Base-by-base conservation (phyloP, 345 rosid genomes). In the Adansonia digitata region DNA sequence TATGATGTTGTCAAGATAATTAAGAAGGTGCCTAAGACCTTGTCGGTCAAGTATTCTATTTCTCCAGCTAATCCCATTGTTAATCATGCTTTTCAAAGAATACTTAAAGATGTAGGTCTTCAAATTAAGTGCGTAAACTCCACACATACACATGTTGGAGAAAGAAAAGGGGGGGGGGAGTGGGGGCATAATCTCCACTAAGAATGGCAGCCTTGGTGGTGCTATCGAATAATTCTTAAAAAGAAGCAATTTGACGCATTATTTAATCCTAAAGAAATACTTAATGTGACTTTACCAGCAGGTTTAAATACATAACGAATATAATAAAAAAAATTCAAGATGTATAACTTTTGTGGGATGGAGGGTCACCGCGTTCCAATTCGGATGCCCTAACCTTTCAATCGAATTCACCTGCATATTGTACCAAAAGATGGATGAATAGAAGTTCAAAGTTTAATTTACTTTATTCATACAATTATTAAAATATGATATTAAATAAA, bases 11-110 rank as follows among this genome's bases (percentile, higher is more conserved):
- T 29, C 57, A 79, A 69, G 75, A 52, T 69, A 40, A 12, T 60
- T 5, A 24, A 17, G 78, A 34, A 77, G 73, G 57, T 37, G 77
- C 6, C 15, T 17, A 31, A 22, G 67, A 26, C 46, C 56, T 60
- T 49, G 48, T 24, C 29, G 49, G 77, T 48, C 39, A 69, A 68
- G 77, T 80, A 62, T 76, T 72, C 79, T 40, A n/a, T n/a, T n/a
- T n/a, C n/a, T 57, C 69, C 53, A 40, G 17, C 14, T 72, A 18
- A 31, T 27, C 42, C 55, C 55, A 31, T 26, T 22, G 53, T 52
- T 43, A 72, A 73, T 63, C n/a, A 62, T 75, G 26, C 45, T 4
- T 37, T 53, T 2, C 22, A 20, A 15, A 52, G 17, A 52, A 72
- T 7, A 29, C 14, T 20, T 61, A 55, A 57, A 52, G 12, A 24